These are phyloP conservation scores for Poteriospumella lacustris DNA, from an alignment of 108 stramenopile genomes.

Conservation along the genomic window DNA sequence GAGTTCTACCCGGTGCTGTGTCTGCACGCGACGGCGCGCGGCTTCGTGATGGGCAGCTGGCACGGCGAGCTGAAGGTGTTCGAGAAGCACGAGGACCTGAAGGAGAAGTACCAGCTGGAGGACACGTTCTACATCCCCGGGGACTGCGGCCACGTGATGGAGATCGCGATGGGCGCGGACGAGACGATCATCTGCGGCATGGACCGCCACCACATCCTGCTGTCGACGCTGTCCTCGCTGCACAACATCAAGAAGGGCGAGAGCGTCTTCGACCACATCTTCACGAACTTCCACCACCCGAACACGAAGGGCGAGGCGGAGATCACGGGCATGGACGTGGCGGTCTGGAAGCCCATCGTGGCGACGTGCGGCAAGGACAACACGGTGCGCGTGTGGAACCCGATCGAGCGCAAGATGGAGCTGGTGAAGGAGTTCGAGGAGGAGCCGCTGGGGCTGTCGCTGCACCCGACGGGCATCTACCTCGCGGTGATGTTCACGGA, in stretches of 20 bases:
- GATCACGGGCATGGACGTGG: constrained; percentile 55
- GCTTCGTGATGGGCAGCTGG: neutral
- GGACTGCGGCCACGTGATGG: constrained; percentile 8
- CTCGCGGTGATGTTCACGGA: constrained; percentile 48
- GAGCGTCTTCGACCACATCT: neutral
- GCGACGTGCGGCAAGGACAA: constrained; percentile 56
- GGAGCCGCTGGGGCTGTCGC: constrained; percentile 30
- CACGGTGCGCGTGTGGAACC: constrained; percentile 62
- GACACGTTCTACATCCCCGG: constrained; percentile 4
- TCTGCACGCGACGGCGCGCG: neutral
- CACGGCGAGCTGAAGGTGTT: neutral
- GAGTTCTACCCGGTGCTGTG: constrained; percentile 9
- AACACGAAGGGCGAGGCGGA: constrained; percentile 35
- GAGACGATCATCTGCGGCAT: neutral
- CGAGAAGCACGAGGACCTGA: constrained; percentile 20
- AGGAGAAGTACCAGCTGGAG: neutral
- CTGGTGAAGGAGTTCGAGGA: constrained; percentile 46
- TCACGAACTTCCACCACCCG: neutral
- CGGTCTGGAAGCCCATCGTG: constrained; percentile 56
- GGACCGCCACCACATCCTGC: constrained; percentile 37
- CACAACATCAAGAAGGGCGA: constrained; percentile 3
- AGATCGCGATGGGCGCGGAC: neutral
- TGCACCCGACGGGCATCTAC: constrained; percentile 61
- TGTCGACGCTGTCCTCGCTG: constrained; percentile 28
- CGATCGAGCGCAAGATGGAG: constrained; percentile 48